Percentiles rank a stretch among this genome's conserved stretches.
Evolutionary conservation across 768 basidiomycete genomes (phyloP).

Genomic region (Leccinum obscurum): DNA sequence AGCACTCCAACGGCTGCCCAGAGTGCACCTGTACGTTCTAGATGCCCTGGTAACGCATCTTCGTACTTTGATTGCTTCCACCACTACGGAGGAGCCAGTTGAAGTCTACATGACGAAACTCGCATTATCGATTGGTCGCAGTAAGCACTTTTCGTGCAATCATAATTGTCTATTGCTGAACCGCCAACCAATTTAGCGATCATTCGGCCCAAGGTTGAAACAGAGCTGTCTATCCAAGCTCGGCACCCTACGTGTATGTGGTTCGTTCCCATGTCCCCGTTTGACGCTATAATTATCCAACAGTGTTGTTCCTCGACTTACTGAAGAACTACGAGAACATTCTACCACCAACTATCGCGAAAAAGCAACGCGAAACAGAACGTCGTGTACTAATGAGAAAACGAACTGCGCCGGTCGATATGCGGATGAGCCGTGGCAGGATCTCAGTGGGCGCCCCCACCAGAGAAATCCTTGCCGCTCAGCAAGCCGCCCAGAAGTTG

Average conservation of each 20-base stretch:
- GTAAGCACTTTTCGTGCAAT: conserved; percentile 46
- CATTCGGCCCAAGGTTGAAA: conserved; percentile 79
- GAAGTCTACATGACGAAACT: conserved; percentile 87
- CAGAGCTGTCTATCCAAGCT: conserved; percentile 86
- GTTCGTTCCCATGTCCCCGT: background rate
- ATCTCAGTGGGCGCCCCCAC: conserved; percentile 73
- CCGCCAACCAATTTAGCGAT: conserved; percentile 50
- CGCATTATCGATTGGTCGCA: conserved; percentile 81
- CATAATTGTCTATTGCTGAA: background rate
- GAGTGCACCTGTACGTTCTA: conserved; percentile 78
- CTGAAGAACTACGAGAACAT: conserved; percentile 71
- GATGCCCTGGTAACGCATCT: conserved; percentile 79
- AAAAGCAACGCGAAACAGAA: conserved; percentile 86
- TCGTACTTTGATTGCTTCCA: conserved; percentile 65
- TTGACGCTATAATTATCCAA: background rate
- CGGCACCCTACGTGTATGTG: conserved; percentile 76
- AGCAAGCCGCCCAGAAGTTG: conserved; percentile 60
- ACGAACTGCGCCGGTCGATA: conserved; percentile 84
- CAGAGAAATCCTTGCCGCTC: conserved; percentile 68
- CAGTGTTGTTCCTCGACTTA: conserved; percentile 85
- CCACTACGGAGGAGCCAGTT: conserved; percentile 66
- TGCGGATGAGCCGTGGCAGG: conserved; percentile 79
- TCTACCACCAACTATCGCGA: conserved; percentile 77
- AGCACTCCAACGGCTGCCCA: conserved; percentile 70
- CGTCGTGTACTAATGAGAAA: conserved; percentile 82